Evolutionary conservation across 768 basidiomycete genomes (phyloP).

Genomic region (Mycena vulgaris): DNA sequence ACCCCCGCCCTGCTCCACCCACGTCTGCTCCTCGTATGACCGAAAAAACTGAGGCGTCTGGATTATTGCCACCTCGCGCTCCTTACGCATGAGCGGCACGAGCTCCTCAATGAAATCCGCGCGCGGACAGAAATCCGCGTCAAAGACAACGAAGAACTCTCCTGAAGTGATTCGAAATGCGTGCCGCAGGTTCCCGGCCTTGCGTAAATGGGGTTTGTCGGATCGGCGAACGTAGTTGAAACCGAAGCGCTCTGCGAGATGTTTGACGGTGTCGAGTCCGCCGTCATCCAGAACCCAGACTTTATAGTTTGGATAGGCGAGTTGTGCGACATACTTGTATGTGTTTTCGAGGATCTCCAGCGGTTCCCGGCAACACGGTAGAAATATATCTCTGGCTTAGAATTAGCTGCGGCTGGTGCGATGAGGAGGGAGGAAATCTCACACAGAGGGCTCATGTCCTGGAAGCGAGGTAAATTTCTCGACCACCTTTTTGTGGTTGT

Average conservation of each 20-base stretch:
- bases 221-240: conserved; percentile 46
- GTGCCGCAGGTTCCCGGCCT: conserved; percentile 47
- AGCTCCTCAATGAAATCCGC: conserved; percentile 44
- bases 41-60: conserved; percentile 51
- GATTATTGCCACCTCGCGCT: conserved; percentile 45
- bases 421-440: neutral
- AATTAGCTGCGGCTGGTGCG: neutral
- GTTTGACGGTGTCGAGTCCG: conserved; percentile 42
- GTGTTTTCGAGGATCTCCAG: conserved; percentile 50
- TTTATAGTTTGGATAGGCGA: conserved; percentile 46
- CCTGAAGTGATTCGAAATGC: conserved; percentile 45
- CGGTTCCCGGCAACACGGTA: conserved; percentile 47
- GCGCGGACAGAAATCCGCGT: conserved; percentile 49
- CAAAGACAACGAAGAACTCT: conserved; percentile 50
- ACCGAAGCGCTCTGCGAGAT: conserved; percentile 41
- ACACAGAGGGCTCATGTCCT: conserved; percentile 12
- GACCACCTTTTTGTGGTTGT: conserved; percentile 6
- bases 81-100: conserved; percentile 44
- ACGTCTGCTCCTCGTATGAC: conserved; percentile 42
- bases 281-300: conserved; percentile 49
- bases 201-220: conserved; percentile 47
- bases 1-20: conserved; percentile 49
- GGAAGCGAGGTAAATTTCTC: neutral
- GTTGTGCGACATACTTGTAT: conserved; percentile 47
- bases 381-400: conserved; percentile 43